Evolutionary conservation across 495 filamentous ascomycete species (phyloP).

Genomic region (Amniculicola lignicola): DNA sequence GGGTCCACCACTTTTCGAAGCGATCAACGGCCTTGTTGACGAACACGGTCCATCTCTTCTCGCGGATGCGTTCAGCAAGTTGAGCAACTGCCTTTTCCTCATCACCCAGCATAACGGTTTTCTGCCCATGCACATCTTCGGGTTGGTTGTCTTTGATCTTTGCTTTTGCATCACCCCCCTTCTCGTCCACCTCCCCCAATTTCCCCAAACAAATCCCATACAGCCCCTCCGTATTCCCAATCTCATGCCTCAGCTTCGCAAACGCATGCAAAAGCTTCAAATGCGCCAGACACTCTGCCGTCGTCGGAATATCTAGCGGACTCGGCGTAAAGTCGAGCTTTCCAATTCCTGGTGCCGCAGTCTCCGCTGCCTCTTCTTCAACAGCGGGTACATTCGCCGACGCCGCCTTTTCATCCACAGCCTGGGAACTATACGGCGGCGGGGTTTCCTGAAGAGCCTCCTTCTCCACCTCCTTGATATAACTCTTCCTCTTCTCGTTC

Average conservation of each 20-base stretch:
- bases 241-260: constrained; percentile 61
- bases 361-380: not conserved
- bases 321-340: constrained; percentile 22
- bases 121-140: not conserved
- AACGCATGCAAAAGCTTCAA: constrained; percentile 73
- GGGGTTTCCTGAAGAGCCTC: not conserved
- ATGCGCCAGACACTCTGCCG: constrained; percentile 64
- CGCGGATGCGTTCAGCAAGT: constrained; percentile 52
- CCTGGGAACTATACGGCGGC: constrained; percentile 3
- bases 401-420: not conserved
- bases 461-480: not conserved
- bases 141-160: constrained; percentile 10
- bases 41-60: constrained; percentile 80
- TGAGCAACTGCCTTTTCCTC: not conserved
- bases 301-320: constrained; percentile 15
- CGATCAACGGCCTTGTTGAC: constrained; percentile 69
- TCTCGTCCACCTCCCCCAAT: not conserved
- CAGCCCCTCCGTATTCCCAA: constrained; percentile 61
- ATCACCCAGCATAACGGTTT: not conserved
- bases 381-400: not conserved
- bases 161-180: not conserved
- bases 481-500: no score
- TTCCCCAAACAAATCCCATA: constrained; percentile 52
- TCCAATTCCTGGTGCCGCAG: not conserved
- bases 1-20: constrained; percentile 71